phyloP scores from a whole-genome alignment of 129 eudicot genomes.

The Oenanthe sinensis region DNA sequence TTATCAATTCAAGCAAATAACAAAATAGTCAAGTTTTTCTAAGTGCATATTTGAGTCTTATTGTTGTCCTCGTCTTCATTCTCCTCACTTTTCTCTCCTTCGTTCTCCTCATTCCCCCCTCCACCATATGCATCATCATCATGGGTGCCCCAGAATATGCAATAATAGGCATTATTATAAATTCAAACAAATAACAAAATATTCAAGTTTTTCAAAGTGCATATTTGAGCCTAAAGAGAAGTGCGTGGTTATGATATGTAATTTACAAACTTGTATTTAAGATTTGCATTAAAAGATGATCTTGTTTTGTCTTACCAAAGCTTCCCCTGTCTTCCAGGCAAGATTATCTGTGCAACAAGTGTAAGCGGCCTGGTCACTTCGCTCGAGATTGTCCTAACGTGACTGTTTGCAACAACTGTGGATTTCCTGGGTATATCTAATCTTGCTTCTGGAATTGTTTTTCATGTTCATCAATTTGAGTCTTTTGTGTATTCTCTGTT shows the following conservation, averaged over 20 bases:
- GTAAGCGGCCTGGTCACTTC: slow-evolving; percentile 76
- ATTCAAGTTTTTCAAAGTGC: no score
- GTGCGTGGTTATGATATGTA: background rate
- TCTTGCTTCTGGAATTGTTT: background rate
- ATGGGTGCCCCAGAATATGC: no score
- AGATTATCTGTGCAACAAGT: slow-evolving; percentile 63
- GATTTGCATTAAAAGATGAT: background rate
- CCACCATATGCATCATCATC: no score
- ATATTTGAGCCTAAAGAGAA: background rate
- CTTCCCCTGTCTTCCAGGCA: slow-evolving; percentile 28
- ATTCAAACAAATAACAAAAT: no score
- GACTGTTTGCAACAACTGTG: slow-evolving; percentile 83
- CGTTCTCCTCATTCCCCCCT: no score
- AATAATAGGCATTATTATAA: no score
- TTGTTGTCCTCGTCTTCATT: no score
- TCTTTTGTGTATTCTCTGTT: slow-evolving; percentile 1
- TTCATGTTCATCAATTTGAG: background rate
- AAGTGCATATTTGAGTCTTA: no score
- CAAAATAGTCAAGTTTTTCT: no score
- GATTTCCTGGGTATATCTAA: slow-evolving; percentile 60
- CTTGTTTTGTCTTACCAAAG: background rate
- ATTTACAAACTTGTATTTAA: background rate
- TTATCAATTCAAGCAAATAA: no score
- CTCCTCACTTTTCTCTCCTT: no score
- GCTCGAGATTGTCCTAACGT: slow-evolving; percentile 72